Evolutionary conservation across 2,329 filamentous ascomycete species (phyloP), one percentile per base, ranked within the genome.

Genomic region (Colletotrichum theobromicola): DNA sequence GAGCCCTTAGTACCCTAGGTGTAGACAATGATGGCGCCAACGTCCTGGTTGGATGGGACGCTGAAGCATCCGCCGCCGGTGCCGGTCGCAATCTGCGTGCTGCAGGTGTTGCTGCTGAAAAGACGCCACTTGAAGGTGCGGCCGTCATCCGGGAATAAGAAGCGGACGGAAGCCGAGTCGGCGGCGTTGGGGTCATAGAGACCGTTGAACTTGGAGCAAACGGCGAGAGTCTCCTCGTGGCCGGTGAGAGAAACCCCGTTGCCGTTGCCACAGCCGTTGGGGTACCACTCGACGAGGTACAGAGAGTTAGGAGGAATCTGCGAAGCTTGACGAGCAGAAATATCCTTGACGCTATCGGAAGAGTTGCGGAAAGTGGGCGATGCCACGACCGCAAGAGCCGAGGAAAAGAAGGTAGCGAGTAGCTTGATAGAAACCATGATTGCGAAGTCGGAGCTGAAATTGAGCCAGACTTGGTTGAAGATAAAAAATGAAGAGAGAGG

Each of bases 151-250:
- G 57, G 57, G 57, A 60, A 60, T 16, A 60, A 32, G 57, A 60
- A 60, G 21, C 46, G 28, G 30, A 53, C 13, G 26, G 50, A 34
- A 30, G 70, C 16, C 9, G 55, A 46, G 28, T 46, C 13, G 61
- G 67, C 67, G 37, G 63, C 24, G 66, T 66, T 63, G n/a, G 18
- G 55, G 26, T 74, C 8, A 18, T 37, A 30, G 67, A 74, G 18
- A 53, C 72, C 28, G 60, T 70, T 24, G 72, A 74, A 55, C 55
- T 70, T 46, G 72, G 72, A 60, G 57, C 57, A 60, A 30, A 60
- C 57, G 9, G 57, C 57, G 18, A 60, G 57, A n/a, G 57, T 60
- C 57, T 30, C 24, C 28, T 60, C 57, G 28, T 32, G 26, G 26
- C 57, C 57, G 18, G 57, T 34, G 0, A 60, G 57, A 30, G 57